phyloP scores from a whole-genome alignment of 2,329 filamentous ascomycete genomes.

The Aspergillus sp. region DNA sequence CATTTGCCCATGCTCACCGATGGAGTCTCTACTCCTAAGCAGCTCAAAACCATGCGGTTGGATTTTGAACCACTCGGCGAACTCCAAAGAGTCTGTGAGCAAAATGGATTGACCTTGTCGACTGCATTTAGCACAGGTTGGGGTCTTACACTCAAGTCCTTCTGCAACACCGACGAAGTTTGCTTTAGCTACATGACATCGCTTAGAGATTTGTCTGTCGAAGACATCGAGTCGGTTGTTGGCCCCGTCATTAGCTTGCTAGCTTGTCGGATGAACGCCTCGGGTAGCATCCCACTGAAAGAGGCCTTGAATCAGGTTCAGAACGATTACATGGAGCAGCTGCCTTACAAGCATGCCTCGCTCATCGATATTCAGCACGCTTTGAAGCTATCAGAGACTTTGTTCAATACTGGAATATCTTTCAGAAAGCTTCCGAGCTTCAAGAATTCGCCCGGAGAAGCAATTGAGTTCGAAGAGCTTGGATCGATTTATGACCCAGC shows the following conservation, averaged over 20 bases:
- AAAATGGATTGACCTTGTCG: constrained; percentile 48
- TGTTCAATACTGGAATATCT: constrained; percentile 52
- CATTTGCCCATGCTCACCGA: constrained; percentile 38
- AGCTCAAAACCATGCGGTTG: constrained; percentile 31
- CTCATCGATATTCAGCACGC: constrained; percentile 50
- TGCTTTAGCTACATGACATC: constrained; percentile 49
- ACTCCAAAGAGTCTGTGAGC: constrained; percentile 42
- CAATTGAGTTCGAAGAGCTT: constrained; percentile 40
- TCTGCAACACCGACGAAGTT: constrained; percentile 69
- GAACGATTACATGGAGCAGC: constrained; percentile 47
- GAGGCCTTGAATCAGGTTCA: constrained; percentile 45
- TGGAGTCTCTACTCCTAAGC: constrained; percentile 21
- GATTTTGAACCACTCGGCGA: constrained; percentile 27
- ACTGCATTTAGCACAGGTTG: constrained; percentile 70
- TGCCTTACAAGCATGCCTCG: constrained; percentile 45
- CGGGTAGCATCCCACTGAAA: constrained; percentile 30
- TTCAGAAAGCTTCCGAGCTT: constrained; percentile 44
- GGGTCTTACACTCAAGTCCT: constrained; percentile 60
- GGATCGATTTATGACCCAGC: constrained; percentile 48
- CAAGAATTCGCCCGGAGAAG: constrained; percentile 19
- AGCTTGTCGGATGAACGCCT: constrained; percentile 44
- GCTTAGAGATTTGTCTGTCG: constrained; percentile 42
- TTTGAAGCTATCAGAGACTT: constrained; percentile 37
- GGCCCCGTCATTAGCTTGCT: constrained; percentile 50
- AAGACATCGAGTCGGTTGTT: constrained; percentile 43